Evolutionary conservation across 108 stramenopile genomes (phyloP).

Genomic region (Pseudonitzschia pungens): DNA sequence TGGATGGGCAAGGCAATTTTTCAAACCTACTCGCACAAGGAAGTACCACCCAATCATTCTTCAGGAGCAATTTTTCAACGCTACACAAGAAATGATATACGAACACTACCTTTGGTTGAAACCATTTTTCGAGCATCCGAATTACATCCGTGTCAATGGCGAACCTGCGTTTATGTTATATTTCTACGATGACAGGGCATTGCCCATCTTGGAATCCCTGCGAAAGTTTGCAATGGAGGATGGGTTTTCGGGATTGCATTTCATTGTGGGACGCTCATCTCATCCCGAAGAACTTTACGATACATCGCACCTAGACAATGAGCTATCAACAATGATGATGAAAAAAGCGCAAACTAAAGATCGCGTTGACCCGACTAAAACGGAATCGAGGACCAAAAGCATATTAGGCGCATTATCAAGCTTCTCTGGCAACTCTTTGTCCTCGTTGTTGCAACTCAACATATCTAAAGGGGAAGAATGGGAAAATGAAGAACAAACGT

Average conservation of each 20-base stretch:
- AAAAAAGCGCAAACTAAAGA: conserved; percentile 4
- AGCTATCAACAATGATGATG: background rate
- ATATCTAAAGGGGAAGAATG: background rate
- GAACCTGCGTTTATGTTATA: conserved; percentile 59
- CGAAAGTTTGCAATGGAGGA: conserved; percentile 45
- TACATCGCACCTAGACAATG: background rate
- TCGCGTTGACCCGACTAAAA: background rate
- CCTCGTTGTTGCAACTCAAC: background rate
- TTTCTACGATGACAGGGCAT: conserved; percentile 26
- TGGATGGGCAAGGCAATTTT: conserved; percentile 56
- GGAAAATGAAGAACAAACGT: background rate
- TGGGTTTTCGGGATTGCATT: conserved; percentile 54
- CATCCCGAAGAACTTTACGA: conserved; percentile 34
- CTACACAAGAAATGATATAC: conserved; percentile 27
- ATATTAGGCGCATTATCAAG: background rate
- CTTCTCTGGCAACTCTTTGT: too few species aligned
- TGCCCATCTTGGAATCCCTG: conserved; percentile 39
- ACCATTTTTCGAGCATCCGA: conserved; percentile 61
- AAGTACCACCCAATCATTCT: conserved; percentile 34
- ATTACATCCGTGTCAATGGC: conserved; percentile 48
- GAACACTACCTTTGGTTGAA: conserved; percentile 62
- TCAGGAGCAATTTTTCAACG: conserved; percentile 57
- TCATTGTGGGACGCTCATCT: conserved; percentile 34
- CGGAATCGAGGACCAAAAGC: background rate
- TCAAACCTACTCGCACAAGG: conserved; percentile 32